A percentile compares a stretch with the other conserved stretches of the same genome.
These are phyloP conservation scores for Suaeda aralocaspica DNA, from an alignment of 148 eudicot species.

Conservation along the genomic window DNA sequence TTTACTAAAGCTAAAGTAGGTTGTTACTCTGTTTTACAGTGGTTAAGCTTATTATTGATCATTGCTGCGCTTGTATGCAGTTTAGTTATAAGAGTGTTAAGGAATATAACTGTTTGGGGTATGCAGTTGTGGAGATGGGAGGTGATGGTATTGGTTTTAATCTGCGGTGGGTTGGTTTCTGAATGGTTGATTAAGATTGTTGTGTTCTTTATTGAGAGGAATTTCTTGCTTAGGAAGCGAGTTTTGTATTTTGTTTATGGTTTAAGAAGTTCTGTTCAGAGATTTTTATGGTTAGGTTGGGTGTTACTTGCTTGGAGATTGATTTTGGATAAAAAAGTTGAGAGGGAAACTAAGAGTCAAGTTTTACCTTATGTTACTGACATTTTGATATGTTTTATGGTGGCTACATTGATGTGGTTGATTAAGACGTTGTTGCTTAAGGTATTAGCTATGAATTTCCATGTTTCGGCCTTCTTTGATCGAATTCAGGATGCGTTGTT, in stretches of 20 bases:
- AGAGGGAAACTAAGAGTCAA: conserved; percentile 36
- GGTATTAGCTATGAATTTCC: conserved; percentile 57
- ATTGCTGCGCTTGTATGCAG: conserved; percentile 61
- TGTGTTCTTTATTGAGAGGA: conserved; percentile 65
- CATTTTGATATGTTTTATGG: conserved; percentile 51
- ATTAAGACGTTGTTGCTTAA: conserved; percentile 61
- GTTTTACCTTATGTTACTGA: conserved; percentile 55
- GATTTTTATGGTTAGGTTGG: conserved; percentile 57
- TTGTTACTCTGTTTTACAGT: conserved; percentile 41
- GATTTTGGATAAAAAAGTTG: conserved; percentile 51
- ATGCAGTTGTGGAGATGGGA: conserved; percentile 78
- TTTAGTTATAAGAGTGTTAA: conserved; percentile 35
- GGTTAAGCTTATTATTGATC: conserved; percentile 55
- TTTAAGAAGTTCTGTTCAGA: conserved; percentile 53
- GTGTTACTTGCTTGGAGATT: conserved; percentile 61
- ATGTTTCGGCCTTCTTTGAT: conserved; percentile 64
- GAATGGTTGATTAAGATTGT: conserved; percentile 54
- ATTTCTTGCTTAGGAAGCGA: conserved; percentile 50
- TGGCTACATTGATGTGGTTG: conserved; percentile 60
- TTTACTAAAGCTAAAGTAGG: conserved; percentile 52
- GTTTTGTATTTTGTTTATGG: conserved; percentile 80
- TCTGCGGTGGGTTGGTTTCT: conserved; percentile 63
- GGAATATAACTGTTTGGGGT: conserved; percentile 32
- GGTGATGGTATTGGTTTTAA: conserved; percentile 50
- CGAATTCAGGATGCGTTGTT: conserved; percentile 77